Evolutionary conservation across 345 rosid species (phyloP).

Genomic region (Arabidopsis suecica): DNA sequence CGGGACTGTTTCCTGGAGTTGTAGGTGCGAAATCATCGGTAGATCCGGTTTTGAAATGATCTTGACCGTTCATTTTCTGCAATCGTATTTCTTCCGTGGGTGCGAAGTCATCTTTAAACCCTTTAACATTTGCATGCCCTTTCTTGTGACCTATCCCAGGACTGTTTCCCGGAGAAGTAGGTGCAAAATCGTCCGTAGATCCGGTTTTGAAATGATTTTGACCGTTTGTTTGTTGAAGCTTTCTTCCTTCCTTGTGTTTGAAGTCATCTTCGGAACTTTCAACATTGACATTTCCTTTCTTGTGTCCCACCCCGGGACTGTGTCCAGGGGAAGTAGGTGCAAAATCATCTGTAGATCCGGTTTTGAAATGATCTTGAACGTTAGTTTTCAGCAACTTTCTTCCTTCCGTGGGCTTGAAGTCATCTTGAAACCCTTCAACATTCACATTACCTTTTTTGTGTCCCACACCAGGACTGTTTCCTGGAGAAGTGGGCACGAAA

Average conservation of each 20-base stretch:
- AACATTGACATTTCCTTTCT: constrained; percentile 15
- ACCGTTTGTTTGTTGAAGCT: background rate
- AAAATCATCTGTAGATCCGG: constrained; percentile 38
- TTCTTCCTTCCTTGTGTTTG: constrained; percentile 27
- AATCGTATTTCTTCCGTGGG: constrained; percentile 18
- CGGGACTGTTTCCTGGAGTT: constrained; percentile 36
- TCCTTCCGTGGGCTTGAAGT: constrained; percentile 37
- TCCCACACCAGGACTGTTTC: constrained; percentile 49
- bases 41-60: constrained; percentile 22
- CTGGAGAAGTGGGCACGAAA: constrained; percentile 48
- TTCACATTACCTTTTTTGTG: constrained; percentile 30
- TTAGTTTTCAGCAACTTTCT: background rate
- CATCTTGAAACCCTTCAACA: constrained; percentile 12
- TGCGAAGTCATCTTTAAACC: background rate
- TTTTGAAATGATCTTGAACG: constrained; percentile 25
- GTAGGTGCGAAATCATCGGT: constrained; percentile 52
- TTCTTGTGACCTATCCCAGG: constrained; percentile 54
- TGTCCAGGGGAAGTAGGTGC: constrained; percentile 49
- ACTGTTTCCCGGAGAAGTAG: constrained; percentile 54
- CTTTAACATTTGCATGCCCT: constrained; percentile 13
- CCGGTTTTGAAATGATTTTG: constrained; percentile 26
- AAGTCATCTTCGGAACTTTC: constrained; percentile 4
- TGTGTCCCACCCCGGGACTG: constrained; percentile 55
- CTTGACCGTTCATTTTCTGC: constrained; percentile 1
- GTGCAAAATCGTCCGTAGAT: constrained; percentile 47